phyloP scores from a whole-genome alignment of 805 yeast genomes.

The Yamadazyma kitorensis region DNA sequence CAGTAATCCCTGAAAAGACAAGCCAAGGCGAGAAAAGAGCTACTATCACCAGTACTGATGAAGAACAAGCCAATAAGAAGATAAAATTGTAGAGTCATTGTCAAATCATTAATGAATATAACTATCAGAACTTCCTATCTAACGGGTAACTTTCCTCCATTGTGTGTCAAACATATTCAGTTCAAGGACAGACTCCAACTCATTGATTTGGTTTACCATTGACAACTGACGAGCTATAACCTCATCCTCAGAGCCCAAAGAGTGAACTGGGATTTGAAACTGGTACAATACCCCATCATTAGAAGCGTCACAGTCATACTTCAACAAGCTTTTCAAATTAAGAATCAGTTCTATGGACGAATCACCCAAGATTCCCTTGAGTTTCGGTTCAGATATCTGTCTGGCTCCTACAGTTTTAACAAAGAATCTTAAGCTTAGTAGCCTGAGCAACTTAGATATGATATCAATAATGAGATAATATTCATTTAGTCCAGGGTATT shows the following conservation, averaged over 20 bases:
- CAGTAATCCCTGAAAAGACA: too few relatives aligned
- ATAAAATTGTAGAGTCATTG: too few relatives aligned
- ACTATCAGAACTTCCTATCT: too few relatives aligned
- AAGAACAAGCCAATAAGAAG: too few relatives aligned
- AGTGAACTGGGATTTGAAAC: slow-evolving; percentile 1
- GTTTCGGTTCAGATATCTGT: background rate
- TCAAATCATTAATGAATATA: too few relatives aligned
- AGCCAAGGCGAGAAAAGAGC: too few relatives aligned
- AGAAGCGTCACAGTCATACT: slow-evolving; percentile 1
- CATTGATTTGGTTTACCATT: slow-evolving; percentile 4
- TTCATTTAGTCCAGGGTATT: slow-evolving; percentile 4
- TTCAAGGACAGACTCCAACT: slow-evolving; percentile 2
- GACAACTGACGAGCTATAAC: slow-evolving; percentile 7
- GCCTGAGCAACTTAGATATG: slow-evolving; percentile 4
- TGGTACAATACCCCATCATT: background rate
- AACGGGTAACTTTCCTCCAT: too few relatives aligned
- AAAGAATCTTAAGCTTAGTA: slow-evolving; percentile 10
- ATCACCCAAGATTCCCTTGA: background rate
- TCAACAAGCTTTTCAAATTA: slow-evolving; percentile 1
- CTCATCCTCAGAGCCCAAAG: slow-evolving; percentile 1
- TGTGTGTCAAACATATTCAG: slow-evolving; percentile 5
- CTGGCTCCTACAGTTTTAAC: slow-evolving; percentile 7
- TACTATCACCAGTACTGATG: too few relatives aligned
- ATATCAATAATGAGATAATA: slow-evolving; percentile 7
- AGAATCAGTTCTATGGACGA: background rate